Evolutionary conservation across 768 basidiomycete species (phyloP), one percentile per base, ranked within the genome.

Genomic region (Galerina marginata): DNA sequence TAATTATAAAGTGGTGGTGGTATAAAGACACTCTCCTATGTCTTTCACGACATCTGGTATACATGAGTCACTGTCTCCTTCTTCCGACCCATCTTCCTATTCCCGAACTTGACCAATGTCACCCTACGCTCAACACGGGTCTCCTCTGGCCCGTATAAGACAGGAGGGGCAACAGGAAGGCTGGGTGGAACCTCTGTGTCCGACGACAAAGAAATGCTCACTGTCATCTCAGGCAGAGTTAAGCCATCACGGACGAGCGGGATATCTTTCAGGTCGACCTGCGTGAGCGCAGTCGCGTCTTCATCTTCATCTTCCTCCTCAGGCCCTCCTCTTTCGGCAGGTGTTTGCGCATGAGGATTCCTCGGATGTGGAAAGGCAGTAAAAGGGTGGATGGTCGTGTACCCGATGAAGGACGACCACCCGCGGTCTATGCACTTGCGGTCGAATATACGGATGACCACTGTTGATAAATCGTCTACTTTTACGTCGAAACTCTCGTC

Each of bases 361-460:
- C 12, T 38, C 4, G 62, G 54, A 47, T 64, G 61, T 9, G 65
- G 63, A 25, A 67, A 46, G 2, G 56, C 54, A 2, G 68, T 40
- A 38, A 67, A 69, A 1, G 68, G 67, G 25, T 66, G 64, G 36
- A 71, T 49, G 4, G 62, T 65, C 2, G 68, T 67, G 33, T 59
- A 67, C 23, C 69, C 69, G 37, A 71, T 66, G 40, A 71, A 67
- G n/a, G 64, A 50, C 4, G 61, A 64, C 66, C 66, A 66, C 7
- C 54, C 65, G 3, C 16, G 20, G 44, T 67, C 66, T 10, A 69
- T 65, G 54, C 67, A 67, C 50, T 71, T 71, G 26, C 59, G 43
- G 38, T 71, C 69, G 46, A 67, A 71, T 16, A 71, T 54, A 7
- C 69, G 66, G 6, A 71, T 45, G n/a, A 66, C 66, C 11, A 67